These are phyloP conservation scores for Dunaliella sp. DNA, from an alignment of 139 green algal genomes.

Conservation along the genomic window DNA sequence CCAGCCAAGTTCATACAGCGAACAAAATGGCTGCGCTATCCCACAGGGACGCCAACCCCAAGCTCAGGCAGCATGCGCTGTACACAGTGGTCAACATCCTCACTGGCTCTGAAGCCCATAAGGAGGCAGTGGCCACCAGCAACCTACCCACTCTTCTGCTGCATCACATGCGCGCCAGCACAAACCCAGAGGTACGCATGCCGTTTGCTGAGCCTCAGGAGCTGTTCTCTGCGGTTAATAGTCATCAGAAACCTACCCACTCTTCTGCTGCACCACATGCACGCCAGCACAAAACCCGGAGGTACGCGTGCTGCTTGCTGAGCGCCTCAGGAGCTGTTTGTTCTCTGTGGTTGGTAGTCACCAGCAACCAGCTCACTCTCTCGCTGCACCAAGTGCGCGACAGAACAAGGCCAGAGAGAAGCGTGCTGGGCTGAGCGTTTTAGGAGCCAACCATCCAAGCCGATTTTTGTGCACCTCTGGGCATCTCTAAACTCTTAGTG, in stretches of 20 bases:
- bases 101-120: conserved; percentile 24
- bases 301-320: background rate
- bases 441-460: too few species aligned
- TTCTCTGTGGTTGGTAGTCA: too few species aligned
- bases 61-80: conserved; percentile 13
- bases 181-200: background rate
- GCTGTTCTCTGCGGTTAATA: too few species aligned
- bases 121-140: conserved; percentile 24
- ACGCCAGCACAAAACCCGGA: background rate
- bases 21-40: too few species aligned
- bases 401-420: too few species aligned
- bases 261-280: conserved; percentile 33
- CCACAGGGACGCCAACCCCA: background rate
- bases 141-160: conserved; percentile 32
- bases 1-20: too few species aligned
- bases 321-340: too few species aligned
- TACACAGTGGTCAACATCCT: conserved; percentile 38
- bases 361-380: conserved; percentile 20
- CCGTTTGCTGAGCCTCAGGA: too few species aligned
- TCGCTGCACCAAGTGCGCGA: conserved; percentile 22
- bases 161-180: conserved; percentile 13
- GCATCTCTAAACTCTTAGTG: too few species aligned
- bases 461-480: too few species aligned
- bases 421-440: too few species aligned
- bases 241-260: conserved; percentile 14